Conservation (phyloP, 139 green algal genomes). For the Astrephomene gubernaculifera region DNA sequence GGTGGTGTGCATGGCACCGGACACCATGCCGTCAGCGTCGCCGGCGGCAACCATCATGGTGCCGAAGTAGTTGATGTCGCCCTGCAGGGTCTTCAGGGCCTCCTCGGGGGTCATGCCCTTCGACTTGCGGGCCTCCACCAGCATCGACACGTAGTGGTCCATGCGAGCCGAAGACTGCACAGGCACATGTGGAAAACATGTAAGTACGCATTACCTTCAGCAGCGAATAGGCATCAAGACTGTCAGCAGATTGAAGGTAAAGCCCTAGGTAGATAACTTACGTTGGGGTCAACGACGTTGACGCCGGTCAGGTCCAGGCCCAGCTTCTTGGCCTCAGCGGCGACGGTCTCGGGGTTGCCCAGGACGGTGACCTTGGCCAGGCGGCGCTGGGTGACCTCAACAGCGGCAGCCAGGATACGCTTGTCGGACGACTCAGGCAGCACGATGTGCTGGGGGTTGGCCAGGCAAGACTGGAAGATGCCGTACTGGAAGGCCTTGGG, state of each 20-base stretch:
- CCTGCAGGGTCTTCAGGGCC: slow-evolving; percentile 72
- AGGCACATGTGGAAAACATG: too few species aligned
- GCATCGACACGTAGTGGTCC: slow-evolving; percentile 62
- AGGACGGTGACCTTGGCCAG: slow-evolving; percentile 84
- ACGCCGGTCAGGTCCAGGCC: slow-evolving; percentile 75
- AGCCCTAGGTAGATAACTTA: too few species aligned
- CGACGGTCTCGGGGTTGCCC: slow-evolving; percentile 58
- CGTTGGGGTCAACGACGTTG: slow-evolving; percentile 75
- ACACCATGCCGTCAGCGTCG: slow-evolving; percentile 93
- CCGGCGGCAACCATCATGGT: slow-evolving; percentile 88
- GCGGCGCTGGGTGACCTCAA: slow-evolving; percentile 66
- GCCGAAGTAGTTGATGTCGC: slow-evolving; percentile 77
- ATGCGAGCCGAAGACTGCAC: slow-evolving; percentile 58
- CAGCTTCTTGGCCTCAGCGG: slow-evolving; percentile 63
- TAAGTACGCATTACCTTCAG: too few species aligned
- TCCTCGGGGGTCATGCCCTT: slow-evolving; percentile 83
- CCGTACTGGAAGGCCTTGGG: slow-evolving; percentile 89
- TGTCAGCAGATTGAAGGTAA: too few species aligned
- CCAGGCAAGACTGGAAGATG: too few species aligned
- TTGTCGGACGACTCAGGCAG: slow-evolving; percentile 79
- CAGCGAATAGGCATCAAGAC: too few species aligned
- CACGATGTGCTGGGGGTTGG: slow-evolving; percentile 81
- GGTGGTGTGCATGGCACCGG: slow-evolving; percentile 87
- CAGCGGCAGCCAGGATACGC: slow-evolving; percentile 76
- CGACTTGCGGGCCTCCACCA: slow-evolving; percentile 73